Evolutionary conservation across 2,329 filamentous ascomycete species (phyloP).

Genomic region (Botrytis medusae): DNA sequence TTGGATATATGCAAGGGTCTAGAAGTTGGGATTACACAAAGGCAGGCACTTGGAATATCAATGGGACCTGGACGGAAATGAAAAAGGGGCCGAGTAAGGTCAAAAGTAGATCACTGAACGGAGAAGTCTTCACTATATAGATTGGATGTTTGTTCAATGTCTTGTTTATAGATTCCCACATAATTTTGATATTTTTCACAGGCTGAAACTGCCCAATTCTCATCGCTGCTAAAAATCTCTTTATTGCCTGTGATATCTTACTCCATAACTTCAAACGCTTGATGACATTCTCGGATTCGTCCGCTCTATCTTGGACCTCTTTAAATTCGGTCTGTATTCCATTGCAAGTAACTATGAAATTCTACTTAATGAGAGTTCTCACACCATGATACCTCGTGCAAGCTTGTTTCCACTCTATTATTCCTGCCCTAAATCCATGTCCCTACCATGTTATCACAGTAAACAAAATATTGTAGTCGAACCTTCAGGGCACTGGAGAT

Average conservation of each 20-base stretch:
- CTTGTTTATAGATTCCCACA: slow-evolving; percentile 4
- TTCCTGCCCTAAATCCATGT: too few species aligned
- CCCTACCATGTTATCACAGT: background rate
- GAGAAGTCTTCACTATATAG: slow-evolving; percentile 26
- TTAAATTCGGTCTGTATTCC: background rate
- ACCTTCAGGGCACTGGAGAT: background rate
- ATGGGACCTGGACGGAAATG: slow-evolving; percentile 68
- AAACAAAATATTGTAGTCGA: background rate
- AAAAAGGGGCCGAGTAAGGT: slow-evolving; percentile 36
- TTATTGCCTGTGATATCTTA: background rate
- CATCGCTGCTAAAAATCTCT: background rate
- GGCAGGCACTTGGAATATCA: slow-evolving; percentile 66
- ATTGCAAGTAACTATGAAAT: background rate
- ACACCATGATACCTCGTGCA: background rate
- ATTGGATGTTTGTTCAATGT: background rate
- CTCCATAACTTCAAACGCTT: background rate
- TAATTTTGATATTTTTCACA: background rate
- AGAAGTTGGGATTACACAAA: slow-evolving; percentile 69
- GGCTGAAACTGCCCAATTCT: background rate
- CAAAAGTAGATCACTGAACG: slow-evolving; percentile 32
- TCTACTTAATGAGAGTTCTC: background rate
- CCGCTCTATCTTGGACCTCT: background rate
- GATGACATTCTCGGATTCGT: background rate
- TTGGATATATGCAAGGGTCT: slow-evolving; percentile 70
- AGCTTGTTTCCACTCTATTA: background rate